Evolutionary conservation across 1,139 yeast genomes (phyloP).

Genomic region (Lodderomyces margitis): DNA sequence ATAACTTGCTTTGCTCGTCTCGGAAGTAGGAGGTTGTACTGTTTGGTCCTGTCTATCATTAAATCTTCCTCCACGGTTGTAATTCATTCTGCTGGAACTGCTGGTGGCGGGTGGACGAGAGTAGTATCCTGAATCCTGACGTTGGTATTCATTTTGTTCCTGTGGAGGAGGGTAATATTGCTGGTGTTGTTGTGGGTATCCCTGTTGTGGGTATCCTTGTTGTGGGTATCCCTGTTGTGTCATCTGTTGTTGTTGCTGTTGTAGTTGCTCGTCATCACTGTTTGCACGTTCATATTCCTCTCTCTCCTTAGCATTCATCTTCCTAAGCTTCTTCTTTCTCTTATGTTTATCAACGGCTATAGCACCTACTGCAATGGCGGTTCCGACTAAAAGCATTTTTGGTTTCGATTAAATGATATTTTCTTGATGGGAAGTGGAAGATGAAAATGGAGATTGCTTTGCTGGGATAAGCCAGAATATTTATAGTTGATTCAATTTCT

Average conservation of each 20-base stretch:
- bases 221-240: conserved; percentile 2
- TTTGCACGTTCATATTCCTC: conserved; percentile 2
- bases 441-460: not conserved
- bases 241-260: conserved; percentile 3
- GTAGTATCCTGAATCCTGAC: not conserved
- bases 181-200: conserved; percentile 6
- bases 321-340: conserved; percentile 5
- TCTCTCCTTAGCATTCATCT: not conserved
- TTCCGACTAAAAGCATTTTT: conserved; percentile 1
- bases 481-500: not conserved
- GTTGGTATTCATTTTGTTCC: not conserved
- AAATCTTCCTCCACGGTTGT: not conserved
- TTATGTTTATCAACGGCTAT: conserved; percentile 3
- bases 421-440: not conserved
- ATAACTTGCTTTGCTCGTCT: not conserved
- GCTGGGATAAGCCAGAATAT: not conserved
- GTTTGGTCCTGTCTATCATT: conserved; percentile 8
- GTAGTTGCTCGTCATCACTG: not conserved
- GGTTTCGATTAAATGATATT: not conserved
- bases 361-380: conserved; percentile 4
- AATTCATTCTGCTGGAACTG: not conserved
- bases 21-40: conserved; percentile 6
- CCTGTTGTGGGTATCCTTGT: conserved; percentile 2
- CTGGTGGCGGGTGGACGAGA: not conserved
- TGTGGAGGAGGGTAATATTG: conserved; percentile 3